Conservation (phyloP, 768 basidiomycete species). For the Trametes punicea region DNA sequence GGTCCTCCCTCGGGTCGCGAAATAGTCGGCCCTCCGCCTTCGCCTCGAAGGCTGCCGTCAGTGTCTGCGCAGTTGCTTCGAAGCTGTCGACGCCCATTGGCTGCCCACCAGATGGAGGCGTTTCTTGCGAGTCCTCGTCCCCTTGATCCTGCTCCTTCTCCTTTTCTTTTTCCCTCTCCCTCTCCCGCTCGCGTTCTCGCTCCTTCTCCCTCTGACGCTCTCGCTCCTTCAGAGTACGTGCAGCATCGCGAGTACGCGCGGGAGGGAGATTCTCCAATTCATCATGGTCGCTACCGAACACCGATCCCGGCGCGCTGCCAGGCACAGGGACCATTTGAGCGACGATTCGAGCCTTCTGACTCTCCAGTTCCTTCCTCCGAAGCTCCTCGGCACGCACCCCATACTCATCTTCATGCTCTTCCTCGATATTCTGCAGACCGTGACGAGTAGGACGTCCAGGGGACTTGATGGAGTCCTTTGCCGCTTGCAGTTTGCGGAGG, state of each 20-base stretch:
- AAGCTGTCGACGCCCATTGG: conserved; percentile 51
- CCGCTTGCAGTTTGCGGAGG: conserved; percentile 55
- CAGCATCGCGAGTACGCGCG: conserved; percentile 13
- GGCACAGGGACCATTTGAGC: conserved; percentile 78
- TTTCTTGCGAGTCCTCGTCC: not conserved
- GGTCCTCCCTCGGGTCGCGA: conserved; percentile 57
- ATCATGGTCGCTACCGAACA: conserved; percentile 18
- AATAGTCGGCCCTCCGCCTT: conserved; percentile 61
- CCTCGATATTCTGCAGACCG: conserved; percentile 45
- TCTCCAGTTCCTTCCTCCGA: conserved; percentile 73
- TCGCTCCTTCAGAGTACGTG: conserved; percentile 20
- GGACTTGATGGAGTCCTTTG: conserved; percentile 43
- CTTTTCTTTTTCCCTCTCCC: conserved; percentile 1
- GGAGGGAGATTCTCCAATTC: conserved; percentile 36
- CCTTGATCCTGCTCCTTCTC: not conserved
- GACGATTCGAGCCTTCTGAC: conserved; percentile 90
- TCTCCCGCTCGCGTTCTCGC: conserved; percentile 18
- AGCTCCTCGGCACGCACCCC: conserved; percentile 41
- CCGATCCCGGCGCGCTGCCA: conserved; percentile 35
- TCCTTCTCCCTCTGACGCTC: conserved; percentile 20
- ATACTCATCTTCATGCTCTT: conserved; percentile 36
- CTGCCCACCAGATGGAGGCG: conserved; percentile 24
- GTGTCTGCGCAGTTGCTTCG: conserved; percentile 56
- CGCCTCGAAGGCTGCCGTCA: conserved; percentile 65
- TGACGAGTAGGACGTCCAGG: conserved; percentile 43